Evolutionary conservation across 345 rosid genomes (phyloP).

Genomic region (Murraya paniculata): DNA sequence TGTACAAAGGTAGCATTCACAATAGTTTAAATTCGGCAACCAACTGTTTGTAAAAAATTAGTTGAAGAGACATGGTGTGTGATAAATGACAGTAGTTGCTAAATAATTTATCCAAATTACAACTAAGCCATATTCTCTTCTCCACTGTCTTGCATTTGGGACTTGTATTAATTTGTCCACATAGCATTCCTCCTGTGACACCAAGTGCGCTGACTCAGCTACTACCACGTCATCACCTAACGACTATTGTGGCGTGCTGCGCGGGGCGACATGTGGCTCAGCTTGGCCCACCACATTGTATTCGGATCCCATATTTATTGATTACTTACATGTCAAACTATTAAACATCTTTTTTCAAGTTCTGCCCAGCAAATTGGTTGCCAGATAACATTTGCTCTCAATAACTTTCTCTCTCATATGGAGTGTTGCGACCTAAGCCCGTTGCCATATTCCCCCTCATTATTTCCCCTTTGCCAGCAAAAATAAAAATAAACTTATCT

Average conservation of each 20-base stretch:
- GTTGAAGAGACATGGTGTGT: slow-evolving; percentile 26
- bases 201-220: background rate
- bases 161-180: background rate
- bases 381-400: slow-evolving; percentile 13
- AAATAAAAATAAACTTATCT: background rate
- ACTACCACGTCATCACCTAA: background rate
- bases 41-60: slow-evolving; percentile 23
- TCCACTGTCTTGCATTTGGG: slow-evolving; percentile 16
- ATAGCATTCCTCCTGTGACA: background rate
- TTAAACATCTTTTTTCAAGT: background rate
- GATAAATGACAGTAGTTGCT: background rate
- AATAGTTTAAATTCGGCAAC: background rate
- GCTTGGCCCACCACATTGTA: background rate
- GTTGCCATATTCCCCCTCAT: background rate
- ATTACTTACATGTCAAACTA: background rate
- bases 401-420: background rate
- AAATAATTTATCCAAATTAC: slow-evolving; percentile 14
- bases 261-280: background rate
- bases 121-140: slow-evolving; percentile 26
- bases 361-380: background rate
- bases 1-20: background rate
- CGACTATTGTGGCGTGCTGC: background rate
- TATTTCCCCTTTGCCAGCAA: background rate
- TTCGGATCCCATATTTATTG: background rate
- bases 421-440: background rate